Evolutionary conservation across 2,329 filamentous ascomycete genomes (phyloP), one percentile per base, ranked within the genome.

Genomic region (Monosporascus ibericus): DNA sequence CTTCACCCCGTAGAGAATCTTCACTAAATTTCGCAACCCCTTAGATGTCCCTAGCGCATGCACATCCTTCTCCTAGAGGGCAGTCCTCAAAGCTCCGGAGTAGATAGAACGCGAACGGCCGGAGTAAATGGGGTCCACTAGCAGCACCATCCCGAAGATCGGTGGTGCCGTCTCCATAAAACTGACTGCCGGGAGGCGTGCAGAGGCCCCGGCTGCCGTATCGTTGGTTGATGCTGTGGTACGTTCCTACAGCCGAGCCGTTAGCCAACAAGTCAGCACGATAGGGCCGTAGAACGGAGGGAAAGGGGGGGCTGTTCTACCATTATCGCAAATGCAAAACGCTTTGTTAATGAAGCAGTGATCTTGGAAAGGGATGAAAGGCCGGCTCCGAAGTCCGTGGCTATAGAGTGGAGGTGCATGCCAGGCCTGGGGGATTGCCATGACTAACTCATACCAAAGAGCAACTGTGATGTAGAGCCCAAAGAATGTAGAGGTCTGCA

Each of bases 111-210:
- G 39, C 2, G n/a, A 42, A 20, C 2, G 22, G 39, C 9, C 9
- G 18, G 6, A 6, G 22, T 20, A 20, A 42, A 14, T 20, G 39
- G 5, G 14, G 18, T 42, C 6, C 18, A 15, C 37, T 5, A 60
- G 38, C 57, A 64, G 48, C 58, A 63, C 47, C 48, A 62, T 5
- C 59, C 60, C 3, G 57, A 20, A 63, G 48, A 14, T 51, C 55
- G 39, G 48, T 50, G 38, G 47, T 48, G 37, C 56, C 58, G 24
- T 58, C 49, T n/a, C 61, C 55, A 36, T 56, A 59, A 11, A 47
- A 50, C 9, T 56, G 34, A 47, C 47, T 40, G 14, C 59, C 49
- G 17, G 62, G 62, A 6, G 59, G 62, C 0, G 50, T 36, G 44
- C 61, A 63, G 42, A 58, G 44, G 6, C 47, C 48, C 25, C 25